phyloP scores from a whole-genome alignment of 495 filamentous ascomycete species.

The Tuber brumale region DNA sequence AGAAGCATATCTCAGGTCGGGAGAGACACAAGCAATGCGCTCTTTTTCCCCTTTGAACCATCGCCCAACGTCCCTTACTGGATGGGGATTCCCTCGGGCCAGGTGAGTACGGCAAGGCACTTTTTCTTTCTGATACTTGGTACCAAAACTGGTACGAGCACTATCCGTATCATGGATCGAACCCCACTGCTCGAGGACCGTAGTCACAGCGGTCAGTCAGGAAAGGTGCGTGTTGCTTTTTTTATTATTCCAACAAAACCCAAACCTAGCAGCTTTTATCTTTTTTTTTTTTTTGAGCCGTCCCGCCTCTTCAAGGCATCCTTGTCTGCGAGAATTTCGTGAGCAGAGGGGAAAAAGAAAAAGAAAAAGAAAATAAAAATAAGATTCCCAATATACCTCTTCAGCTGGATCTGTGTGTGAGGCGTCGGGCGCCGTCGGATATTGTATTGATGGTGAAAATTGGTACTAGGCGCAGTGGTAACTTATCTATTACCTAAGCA shows the following conservation, averaged over 20 bases:
- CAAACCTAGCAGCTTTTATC: background rate
- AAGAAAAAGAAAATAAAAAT: background rate
- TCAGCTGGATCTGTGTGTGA: conserved; percentile 5
- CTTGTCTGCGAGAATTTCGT: background rate
- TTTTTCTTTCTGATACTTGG: background rate
- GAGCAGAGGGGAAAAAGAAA: background rate
- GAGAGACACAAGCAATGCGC: background rate
- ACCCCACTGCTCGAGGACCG: background rate
- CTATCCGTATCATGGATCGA: background rate
- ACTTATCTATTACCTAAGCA: conserved; percentile 3
- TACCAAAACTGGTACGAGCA: background rate
- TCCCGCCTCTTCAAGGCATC: background rate
- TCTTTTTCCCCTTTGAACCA: background rate
- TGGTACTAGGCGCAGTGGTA: background rate
- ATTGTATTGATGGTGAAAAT: background rate
- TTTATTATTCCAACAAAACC: background rate
- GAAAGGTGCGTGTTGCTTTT: conserved; percentile 1
- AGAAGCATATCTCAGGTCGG: background rate
- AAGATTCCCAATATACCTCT: background rate
- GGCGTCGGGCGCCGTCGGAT: background rate
- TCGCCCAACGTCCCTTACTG: background rate
- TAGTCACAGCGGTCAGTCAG: background rate
- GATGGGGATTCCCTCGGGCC: background rate
- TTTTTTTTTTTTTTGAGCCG: conserved; percentile 3
- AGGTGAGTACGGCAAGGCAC: background rate